phyloP scores from a whole-genome alignment of 225 moss, liverwort and hornwort species.

The Pseudisothecium myosuroides region DNA sequence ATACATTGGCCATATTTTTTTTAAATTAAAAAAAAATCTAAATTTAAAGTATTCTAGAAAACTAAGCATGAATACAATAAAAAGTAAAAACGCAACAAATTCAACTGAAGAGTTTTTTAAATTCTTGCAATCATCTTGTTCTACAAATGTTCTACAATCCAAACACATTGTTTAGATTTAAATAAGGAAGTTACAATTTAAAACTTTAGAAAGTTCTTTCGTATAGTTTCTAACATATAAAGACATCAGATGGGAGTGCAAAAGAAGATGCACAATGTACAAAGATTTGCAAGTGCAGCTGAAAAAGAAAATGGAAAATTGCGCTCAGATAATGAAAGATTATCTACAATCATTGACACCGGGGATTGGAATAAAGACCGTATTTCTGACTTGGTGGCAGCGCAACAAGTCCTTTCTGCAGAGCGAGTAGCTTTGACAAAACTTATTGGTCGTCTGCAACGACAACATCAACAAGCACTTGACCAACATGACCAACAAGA shows the following conservation, averaged over 20 bases:
- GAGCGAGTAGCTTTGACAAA: constrained; percentile 75
- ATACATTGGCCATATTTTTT: no score
- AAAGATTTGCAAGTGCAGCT: constrained; percentile 36
- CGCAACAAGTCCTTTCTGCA: constrained; percentile 55
- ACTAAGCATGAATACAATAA: no score
- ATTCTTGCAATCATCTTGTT: no score
- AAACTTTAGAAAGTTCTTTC: not conserved
- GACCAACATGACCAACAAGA: constrained; percentile 67
- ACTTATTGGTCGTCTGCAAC: constrained; percentile 52
- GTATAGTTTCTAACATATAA: not conserved
- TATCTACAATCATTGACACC: constrained; percentile 67
- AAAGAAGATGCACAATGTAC: constrained; percentile 58
- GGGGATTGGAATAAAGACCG: constrained; percentile 62
- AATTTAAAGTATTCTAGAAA: no score
- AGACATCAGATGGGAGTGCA: constrained; percentile 45
- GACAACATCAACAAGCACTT: constrained; percentile 37
- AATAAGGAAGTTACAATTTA: not conserved
- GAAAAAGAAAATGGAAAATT: constrained; percentile 67
- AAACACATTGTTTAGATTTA: not conserved
- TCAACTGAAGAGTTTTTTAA: no score
- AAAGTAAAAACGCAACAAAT: no score
- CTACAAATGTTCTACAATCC: not conserved
- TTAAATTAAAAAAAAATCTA: no score
- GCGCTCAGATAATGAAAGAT: constrained; percentile 59
- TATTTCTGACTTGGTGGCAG: constrained; percentile 37